Evolutionary conservation across 2,329 filamentous ascomycete species (phyloP), one percentile per base, ranked within the genome.

Genomic region (Colletotrichum abscissum): DNA sequence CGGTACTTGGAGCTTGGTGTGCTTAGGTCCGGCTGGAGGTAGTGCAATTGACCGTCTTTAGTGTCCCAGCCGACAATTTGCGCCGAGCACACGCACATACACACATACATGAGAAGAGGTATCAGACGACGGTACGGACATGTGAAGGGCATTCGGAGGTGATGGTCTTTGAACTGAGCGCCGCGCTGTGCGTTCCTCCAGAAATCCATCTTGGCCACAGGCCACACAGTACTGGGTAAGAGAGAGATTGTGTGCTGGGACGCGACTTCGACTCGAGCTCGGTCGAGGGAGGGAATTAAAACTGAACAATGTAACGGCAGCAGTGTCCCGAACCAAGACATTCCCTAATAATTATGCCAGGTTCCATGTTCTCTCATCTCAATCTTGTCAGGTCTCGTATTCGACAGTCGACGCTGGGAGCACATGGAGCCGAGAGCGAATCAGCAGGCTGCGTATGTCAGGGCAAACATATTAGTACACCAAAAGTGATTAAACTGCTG

Each of bases 31-130:
- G 22, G 52, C n/a, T 28, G 49, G 33, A 57, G n/a, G 54, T 59
- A 35, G 49, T 64, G 64, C 28, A 70, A 70, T 65, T 73, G 67
- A 57, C 67, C 67, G 11, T 60, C 67, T 64, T 52, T 73, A 66
- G 71, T 42, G 71, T 38, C 71, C 56, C 68, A 73, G 67, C 71
- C 71, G 62, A 24, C 49, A 71, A 62, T 71, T 73, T 71, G 71
- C 71, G 62, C 56, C 19, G 55, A 56, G 67, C 71, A 65, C 38
- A 42, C 5, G 38, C 33, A 35, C 42, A n/a, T 19, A 49, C 42
- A n/a, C 42, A 49, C 42, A n/a, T n/a, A 49, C 60, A 60, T 62
- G 62, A 57, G 28, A 54, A 70, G 11, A 35, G 33, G 33, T 26
- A 67, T 49, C 62, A 66, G 56, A 60, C 57, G 60, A 71, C 62